These are phyloP conservation scores for Avena insularis DNA, from an alignment of 176 grass and related monocot genomes.

Conservation along the genomic window DNA sequence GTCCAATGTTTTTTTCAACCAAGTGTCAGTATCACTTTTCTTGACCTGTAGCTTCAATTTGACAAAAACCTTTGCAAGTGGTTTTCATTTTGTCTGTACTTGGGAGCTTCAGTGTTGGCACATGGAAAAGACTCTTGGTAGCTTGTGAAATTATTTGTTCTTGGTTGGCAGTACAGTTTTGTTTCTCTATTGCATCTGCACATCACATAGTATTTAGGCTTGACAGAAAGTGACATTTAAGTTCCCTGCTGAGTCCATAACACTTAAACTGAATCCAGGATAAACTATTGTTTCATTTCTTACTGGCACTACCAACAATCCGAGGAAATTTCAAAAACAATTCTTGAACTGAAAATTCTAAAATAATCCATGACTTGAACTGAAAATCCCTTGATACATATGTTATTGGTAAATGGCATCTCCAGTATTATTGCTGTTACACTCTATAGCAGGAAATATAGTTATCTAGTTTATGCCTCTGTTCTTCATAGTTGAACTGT, in stretches of 20 bases:
- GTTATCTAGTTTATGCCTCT: not conserved
- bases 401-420: not conserved
- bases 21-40: constrained; percentile 5
- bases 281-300: not conserved
- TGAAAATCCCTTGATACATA: not conserved
- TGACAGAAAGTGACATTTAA: constrained; percentile 25
- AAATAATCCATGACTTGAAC: constrained; percentile 1
- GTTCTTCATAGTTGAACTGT: constrained; percentile 2
- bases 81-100: constrained; percentile 7
- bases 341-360: not conserved
- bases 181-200: not conserved
- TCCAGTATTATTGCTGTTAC: not conserved
- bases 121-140: not conserved
- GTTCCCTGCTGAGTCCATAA: not conserved
- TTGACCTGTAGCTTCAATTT: not conserved
- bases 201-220: not conserved
- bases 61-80: not conserved
- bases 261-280: not conserved
- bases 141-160: not conserved
- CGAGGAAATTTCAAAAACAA: not conserved
- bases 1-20: not conserved
- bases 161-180: not conserved
- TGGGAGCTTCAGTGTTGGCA: not conserved
- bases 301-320: not conserved
- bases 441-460: not conserved